These are phyloP conservation scores for Nemania diffusa DNA, from an alignment of 2,329 filamentous ascomycete genomes.

Conservation along the genomic window DNA sequence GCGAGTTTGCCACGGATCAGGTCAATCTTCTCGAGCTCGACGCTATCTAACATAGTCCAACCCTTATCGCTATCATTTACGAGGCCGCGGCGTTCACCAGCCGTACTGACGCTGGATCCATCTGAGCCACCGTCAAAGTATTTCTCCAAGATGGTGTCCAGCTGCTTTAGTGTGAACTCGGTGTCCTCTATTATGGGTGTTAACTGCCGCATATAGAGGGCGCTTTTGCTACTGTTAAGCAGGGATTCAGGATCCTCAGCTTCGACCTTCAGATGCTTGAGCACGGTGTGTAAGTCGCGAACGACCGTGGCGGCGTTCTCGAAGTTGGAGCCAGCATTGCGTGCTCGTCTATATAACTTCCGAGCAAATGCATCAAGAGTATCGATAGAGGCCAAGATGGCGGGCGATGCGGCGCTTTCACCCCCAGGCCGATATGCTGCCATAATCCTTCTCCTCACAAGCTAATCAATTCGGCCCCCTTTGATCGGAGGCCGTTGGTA, in stretches of 20 bases:
- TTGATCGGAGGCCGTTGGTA: not conserved
- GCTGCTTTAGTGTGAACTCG: conserved; percentile 64
- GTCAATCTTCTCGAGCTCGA: conserved; percentile 54
- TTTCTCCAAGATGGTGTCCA: conserved; percentile 63
- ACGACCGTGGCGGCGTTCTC: conserved; percentile 61
- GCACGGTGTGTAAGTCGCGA: conserved; percentile 63
- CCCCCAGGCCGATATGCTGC: conserved; percentile 16
- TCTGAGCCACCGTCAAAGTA: conserved; percentile 48
- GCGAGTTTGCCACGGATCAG: conserved; percentile 59
- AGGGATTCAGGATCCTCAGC: conserved; percentile 66
- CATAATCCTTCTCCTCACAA: conserved; percentile 15
- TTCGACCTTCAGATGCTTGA: conserved; percentile 69
- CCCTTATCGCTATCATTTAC: conserved; percentile 50
- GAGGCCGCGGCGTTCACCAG: conserved; percentile 43
- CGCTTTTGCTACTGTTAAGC: conserved; percentile 57
- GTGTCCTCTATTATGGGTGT: conserved; percentile 64
- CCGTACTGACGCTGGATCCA: conserved; percentile 33
- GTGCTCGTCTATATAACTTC: conserved; percentile 64
- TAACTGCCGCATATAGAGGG: conserved; percentile 62
- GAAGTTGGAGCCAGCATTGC: conserved; percentile 60
- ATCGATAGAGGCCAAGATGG: conserved; percentile 58
- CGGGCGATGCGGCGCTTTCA: conserved; percentile 18
- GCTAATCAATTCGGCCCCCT: conserved; percentile 33
- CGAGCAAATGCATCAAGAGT: conserved; percentile 66
- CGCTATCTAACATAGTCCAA: conserved; percentile 49